These are phyloP conservation scores for Marchantia paleacea DNA, from an alignment of 225 moss, liverwort and hornwort species.

Conservation along the genomic window DNA sequence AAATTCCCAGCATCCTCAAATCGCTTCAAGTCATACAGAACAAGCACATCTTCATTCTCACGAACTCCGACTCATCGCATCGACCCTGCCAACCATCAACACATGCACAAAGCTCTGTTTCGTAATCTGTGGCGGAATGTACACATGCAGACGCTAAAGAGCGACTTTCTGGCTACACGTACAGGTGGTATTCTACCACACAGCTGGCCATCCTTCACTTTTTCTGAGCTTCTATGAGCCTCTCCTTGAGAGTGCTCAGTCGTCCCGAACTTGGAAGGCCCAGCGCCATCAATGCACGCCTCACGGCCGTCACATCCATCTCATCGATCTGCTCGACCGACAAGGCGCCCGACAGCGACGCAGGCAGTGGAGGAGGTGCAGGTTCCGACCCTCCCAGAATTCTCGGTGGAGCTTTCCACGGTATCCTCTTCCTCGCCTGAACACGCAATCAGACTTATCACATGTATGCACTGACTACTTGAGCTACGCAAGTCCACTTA, in stretches of 20 bases:
- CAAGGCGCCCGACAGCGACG: constrained; percentile 57
- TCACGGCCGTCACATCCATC: constrained; percentile 76
- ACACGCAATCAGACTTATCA: background rate
- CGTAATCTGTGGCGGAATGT: too few species aligned
- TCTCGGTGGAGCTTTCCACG: constrained; percentile 81
- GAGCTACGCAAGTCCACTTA: too few species aligned
- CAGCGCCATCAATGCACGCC: constrained; percentile 83
- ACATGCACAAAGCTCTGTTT: too few species aligned
- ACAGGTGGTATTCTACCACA: too few species aligned
- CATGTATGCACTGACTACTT: too few species aligned
- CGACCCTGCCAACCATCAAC: too few species aligned
- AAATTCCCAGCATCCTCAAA: too few species aligned
- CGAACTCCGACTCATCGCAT: too few species aligned
- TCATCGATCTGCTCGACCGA: constrained; percentile 69
- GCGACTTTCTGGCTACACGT: too few species aligned
- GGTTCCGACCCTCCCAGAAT: constrained; percentile 92
- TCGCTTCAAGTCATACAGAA: too few species aligned
- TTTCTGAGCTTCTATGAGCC: constrained; percentile 72
- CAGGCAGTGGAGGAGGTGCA: constrained; percentile 81
- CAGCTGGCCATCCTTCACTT: constrained; percentile 2
- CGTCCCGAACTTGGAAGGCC: constrained; percentile 88
- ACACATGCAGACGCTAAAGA: too few species aligned
- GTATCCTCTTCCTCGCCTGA: constrained; percentile 75
- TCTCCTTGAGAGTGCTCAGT: constrained; percentile 59
- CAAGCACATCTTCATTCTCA: too few species aligned